Percentiles rank a stretch among this genome's conserved stretches.
These are phyloP conservation scores for Metschnikowia hibisci DNA, from an alignment of 805 yeast genomes.

Conservation along the genomic window DNA sequence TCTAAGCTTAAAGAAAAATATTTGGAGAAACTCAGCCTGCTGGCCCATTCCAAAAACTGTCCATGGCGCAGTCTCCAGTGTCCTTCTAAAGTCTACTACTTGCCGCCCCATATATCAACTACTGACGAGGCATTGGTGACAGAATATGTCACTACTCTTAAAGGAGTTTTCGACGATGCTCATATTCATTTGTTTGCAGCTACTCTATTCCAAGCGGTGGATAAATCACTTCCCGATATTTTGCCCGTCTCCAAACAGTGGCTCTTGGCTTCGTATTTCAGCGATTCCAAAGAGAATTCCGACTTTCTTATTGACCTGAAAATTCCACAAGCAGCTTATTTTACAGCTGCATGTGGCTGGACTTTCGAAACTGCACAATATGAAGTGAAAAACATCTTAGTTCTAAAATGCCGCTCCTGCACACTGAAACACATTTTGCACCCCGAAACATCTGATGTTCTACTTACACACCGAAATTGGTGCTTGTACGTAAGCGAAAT, in stretches of 20 bases:
- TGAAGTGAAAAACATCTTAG: slow-evolving; percentile 23
- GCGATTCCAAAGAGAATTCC: slow-evolving; percentile 36
- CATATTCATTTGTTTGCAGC: slow-evolving; percentile 1
- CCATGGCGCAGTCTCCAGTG: slow-evolving; percentile 37
- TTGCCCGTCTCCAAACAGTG: slow-evolving; percentile 28
- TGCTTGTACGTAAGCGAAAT: slow-evolving; percentile 24
- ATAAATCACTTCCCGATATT: slow-evolving; percentile 12
- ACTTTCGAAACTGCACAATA: slow-evolving; percentile 29
- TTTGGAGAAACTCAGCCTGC: slow-evolving; percentile 19
- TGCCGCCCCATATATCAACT: slow-evolving; percentile 27
- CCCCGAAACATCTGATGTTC: slow-evolving; percentile 9
- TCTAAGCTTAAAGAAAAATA: slow-evolving; percentile 24
- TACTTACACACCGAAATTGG: slow-evolving; percentile 32
- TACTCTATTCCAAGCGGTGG: slow-evolving; percentile 1
- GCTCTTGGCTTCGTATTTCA: slow-evolving; percentile 29
- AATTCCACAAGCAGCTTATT: slow-evolving; percentile 32
- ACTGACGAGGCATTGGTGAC: slow-evolving; percentile 28
- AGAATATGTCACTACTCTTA: slow-evolving; percentile 27
- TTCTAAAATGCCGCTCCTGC: slow-evolving; percentile 36
- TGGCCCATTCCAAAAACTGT: slow-evolving; percentile 31
- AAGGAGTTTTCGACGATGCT: slow-evolving; percentile 26
- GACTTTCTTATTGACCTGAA: slow-evolving; percentile 17
- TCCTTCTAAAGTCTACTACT: slow-evolving; percentile 33
- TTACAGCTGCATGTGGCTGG: slow-evolving; percentile 40
- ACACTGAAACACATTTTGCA: slow-evolving; percentile 31